phyloP scores from a whole-genome alignment of 202 grass and related monocot genomes.

The Setaria italica region DNA sequence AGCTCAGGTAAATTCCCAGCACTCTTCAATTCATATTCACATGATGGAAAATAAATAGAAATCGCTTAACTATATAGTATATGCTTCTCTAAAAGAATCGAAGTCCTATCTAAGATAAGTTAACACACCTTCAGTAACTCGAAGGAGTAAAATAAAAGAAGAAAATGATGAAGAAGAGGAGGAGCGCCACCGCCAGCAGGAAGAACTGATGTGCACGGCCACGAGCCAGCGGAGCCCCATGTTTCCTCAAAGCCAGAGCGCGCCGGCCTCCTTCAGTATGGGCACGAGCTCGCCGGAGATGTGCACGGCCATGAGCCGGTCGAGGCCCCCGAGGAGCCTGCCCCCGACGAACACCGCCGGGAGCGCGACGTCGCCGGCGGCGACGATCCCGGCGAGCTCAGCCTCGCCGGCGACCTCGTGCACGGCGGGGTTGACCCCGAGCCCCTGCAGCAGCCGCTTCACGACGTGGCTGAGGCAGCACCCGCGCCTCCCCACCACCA shows the following conservation, averaged over 20 bases:
- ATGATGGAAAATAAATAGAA: constrained; percentile 36
- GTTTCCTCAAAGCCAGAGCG: constrained; percentile 75
- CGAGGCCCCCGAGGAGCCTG: constrained; percentile 70
- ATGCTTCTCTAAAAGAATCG: constrained; percentile 42
- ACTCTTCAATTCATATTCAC: constrained; percentile 47
- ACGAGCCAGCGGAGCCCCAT: background rate
- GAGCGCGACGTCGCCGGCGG: constrained; percentile 31
- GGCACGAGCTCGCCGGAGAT: constrained; percentile 97
- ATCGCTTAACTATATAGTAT: background rate
- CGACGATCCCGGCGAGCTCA: constrained; percentile 43
- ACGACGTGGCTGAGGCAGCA: constrained; percentile 96
- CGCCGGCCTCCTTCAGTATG: constrained; percentile 88
- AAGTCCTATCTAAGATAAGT: constrained; percentile 19
- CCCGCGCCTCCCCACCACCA: constrained; percentile 74
- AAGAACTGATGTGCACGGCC: background rate
- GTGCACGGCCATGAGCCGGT: constrained; percentile 94
- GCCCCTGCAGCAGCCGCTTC: constrained; percentile 82
- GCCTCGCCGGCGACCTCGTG: constrained; percentile 75
- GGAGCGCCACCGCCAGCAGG: too few relatives aligned
- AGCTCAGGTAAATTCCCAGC: constrained; percentile 2
- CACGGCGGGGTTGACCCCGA: constrained; percentile 89
- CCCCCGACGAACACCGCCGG: constrained; percentile 93
- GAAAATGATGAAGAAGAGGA: background rate
- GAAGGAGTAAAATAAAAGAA: background rate
- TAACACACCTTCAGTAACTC: constrained; percentile 17